phyloP scores from a whole-genome alignment of 805 yeast genomes.

The Pichia heedii region DNA sequence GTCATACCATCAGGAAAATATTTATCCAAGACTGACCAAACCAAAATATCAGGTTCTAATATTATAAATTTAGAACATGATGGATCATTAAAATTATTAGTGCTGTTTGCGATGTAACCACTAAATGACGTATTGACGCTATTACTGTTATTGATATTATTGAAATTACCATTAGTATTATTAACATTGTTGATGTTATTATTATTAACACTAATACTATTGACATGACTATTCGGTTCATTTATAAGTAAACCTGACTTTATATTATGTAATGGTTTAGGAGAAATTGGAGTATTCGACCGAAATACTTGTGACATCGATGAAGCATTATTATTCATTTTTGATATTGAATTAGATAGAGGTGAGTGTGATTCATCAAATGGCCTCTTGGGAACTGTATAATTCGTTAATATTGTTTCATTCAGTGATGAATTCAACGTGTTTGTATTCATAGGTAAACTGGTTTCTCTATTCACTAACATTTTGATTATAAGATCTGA shows the following conservation, averaged over 20 bases:
- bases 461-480: slow-evolving; percentile 13
- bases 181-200: neutral
- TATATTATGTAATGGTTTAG: slow-evolving; percentile 21
- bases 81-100: neutral
- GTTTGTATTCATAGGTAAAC: neutral
- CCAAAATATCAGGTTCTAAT: slow-evolving; percentile 53
- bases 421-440: neutral
- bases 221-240: too few species aligned
- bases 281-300: slow-evolving; percentile 19
- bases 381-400: neutral
- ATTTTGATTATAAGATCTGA: slow-evolving; percentile 45
- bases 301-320: neutral
- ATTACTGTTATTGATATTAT: neutral
- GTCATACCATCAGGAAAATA: slow-evolving; percentile 62
- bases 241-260: slow-evolving; percentile 15
- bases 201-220: too few species aligned
- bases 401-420: neutral
- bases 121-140: neutral
- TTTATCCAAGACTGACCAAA: slow-evolving; percentile 49
- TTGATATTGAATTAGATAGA: neutral
- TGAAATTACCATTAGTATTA: neutral
- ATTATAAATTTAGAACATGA: neutral
- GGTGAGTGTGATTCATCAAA: slow-evolving; percentile 3
- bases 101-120: neutral
- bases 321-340: neutral